Conservation (phyloP, 2,329 filamentous ascomycete species). For the Aspergillus hortae region DNA sequence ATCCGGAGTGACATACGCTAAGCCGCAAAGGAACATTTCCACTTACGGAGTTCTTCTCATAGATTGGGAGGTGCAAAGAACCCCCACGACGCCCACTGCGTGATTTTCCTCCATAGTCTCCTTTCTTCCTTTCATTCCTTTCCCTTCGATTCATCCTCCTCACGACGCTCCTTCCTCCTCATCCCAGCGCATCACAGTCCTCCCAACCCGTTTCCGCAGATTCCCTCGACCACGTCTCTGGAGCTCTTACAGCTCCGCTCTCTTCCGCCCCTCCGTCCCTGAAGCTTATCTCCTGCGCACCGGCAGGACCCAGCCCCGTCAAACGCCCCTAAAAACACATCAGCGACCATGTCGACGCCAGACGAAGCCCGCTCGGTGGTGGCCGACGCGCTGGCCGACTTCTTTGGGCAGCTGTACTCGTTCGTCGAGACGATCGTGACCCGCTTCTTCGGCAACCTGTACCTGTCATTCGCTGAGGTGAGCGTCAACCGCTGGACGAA, state of each 20-base stretch:
- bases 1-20: constrained; percentile 10
- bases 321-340: not conserved
- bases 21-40: constrained; percentile 12
- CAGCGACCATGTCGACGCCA: constrained; percentile 18
- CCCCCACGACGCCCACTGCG: not conserved
- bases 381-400: constrained; percentile 26
- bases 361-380: constrained; percentile 21
- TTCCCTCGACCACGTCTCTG: not conserved
- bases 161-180: not conserved
- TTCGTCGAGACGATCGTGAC: constrained; percentile 20
- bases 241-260: not conserved
- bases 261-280: not conserved
- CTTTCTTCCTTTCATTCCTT: not conserved
- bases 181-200: not conserved
- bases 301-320: not conserved
- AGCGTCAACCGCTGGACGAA: constrained; percentile 56
- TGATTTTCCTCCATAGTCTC: not conserved
- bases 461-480: constrained; percentile 42
- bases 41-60: constrained; percentile 10
- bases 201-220: not conserved
- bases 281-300: not conserved
- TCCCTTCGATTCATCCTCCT: not conserved
- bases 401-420: constrained; percentile 27
- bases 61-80: not conserved
- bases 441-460: constrained; percentile 39